Evolutionary conservation across 768 basidiomycete genomes (phyloP).

Genomic region (Gelatoporia subvermispora): DNA sequence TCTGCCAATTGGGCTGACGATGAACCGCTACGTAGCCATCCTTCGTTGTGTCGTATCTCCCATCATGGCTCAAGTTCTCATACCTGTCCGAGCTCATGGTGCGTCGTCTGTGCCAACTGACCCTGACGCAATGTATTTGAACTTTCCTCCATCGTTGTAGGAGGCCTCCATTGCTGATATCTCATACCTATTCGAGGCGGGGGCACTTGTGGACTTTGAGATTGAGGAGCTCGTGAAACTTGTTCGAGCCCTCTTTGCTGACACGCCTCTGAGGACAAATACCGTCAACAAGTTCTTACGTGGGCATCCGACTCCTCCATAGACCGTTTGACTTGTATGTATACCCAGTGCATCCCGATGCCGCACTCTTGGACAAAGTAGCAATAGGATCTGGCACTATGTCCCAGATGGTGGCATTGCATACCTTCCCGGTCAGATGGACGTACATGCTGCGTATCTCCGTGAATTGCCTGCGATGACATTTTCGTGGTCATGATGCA

Average conservation of each 20-base stretch:
- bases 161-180: slow-evolving; percentile 92
- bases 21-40: slow-evolving; percentile 44
- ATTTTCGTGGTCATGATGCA: not conserved
- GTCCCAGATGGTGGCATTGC: too few species aligned
- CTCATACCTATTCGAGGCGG: slow-evolving; percentile 86
- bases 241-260: slow-evolving; percentile 85
- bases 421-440: too few species aligned
- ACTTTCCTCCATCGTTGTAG: slow-evolving; percentile 34
- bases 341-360: too few species aligned
- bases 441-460: not conserved
- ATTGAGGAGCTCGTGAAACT: slow-evolving; percentile 76
- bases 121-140: not conserved
- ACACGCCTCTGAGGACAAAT: slow-evolving; percentile 73
- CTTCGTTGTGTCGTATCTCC: slow-evolving; percentile 80
- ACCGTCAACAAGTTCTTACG: slow-evolving; percentile 71
- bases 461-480: slow-evolving; percentile 1
- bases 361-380: too few species aligned
- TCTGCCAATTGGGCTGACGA: slow-evolving; percentile 1
- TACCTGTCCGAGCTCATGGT: slow-evolving; percentile 92
- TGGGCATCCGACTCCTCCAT: slow-evolving; percentile 42
- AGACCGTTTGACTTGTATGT: too few species aligned
- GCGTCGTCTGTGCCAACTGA: slow-evolving; percentile 20
- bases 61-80: slow-evolving; percentile 91
- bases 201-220: slow-evolving; percentile 86
- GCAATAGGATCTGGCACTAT: too few species aligned